phyloP scores from a whole-genome alignment of 176 grass and related monocot genomes.

The Triticum timopheevii region DNA sequence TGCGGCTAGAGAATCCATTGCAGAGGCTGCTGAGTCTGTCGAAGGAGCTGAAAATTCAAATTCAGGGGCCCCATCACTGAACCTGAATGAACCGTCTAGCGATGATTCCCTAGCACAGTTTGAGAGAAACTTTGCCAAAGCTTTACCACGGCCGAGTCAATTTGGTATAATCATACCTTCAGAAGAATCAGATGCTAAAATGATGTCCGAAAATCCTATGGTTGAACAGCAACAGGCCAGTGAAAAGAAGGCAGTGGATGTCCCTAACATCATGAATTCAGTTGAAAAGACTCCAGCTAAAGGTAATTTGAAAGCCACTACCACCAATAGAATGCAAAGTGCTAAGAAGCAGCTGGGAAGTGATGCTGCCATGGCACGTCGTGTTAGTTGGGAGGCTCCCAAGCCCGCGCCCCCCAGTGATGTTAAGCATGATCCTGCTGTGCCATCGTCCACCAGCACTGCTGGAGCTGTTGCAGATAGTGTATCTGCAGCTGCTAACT shows the following conservation, averaged over 20 bases:
- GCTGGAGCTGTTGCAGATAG: not conserved
- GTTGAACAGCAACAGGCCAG: slow-evolving; percentile 20
- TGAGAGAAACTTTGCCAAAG: slow-evolving; percentile 44
- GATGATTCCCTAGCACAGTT: slow-evolving; percentile 57
- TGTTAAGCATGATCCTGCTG: slow-evolving; percentile 36
- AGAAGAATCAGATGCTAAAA: slow-evolving; percentile 29
- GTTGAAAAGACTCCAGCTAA: slow-evolving; percentile 41
- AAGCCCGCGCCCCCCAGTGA: slow-evolving; percentile 20
- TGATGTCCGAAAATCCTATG: slow-evolving; percentile 21
- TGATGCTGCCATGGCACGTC: slow-evolving; percentile 39
- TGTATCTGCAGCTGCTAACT: slow-evolving; percentile 6
- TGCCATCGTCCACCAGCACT: slow-evolving; percentile 31
- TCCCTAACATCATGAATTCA: slow-evolving; percentile 4
- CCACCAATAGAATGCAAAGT: slow-evolving; percentile 6
- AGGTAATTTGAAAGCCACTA: slow-evolving; percentile 38
- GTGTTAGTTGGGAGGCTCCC: slow-evolving; percentile 41
- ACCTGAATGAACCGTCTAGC: slow-evolving; percentile 38
- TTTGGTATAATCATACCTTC: slow-evolving; percentile 24
- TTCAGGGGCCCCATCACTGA: slow-evolving; percentile 21
- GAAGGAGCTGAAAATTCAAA: slow-evolving; percentile 54
- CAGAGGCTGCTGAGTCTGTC: slow-evolving; percentile 46
- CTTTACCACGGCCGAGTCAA: slow-evolving; percentile 16
- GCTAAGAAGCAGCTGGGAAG: slow-evolving; percentile 29
- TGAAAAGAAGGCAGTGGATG: slow-evolving; percentile 1
- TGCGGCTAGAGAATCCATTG: slow-evolving; percentile 59